Evolutionary conservation across 2,329 filamentous ascomycete genomes (phyloP).

Genomic region (Akanthomyces lecanii): DNA sequence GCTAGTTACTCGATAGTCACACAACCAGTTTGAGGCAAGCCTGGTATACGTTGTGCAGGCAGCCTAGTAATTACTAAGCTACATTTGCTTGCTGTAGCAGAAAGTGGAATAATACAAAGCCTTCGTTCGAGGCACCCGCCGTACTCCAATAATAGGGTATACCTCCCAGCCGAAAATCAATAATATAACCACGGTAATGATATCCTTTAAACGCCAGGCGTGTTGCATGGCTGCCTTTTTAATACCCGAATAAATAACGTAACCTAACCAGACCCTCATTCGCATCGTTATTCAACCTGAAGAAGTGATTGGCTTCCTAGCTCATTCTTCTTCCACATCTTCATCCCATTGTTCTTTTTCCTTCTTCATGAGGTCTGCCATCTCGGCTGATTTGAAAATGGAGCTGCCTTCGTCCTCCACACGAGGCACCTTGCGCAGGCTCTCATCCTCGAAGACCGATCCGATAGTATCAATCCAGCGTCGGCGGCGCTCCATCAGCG

Average conservation of each 20-base stretch:
- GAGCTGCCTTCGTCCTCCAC: constrained; percentile 57
- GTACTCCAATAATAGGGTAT: constrained; percentile 2
- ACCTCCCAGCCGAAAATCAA: neutral
- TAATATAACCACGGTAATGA: neutral
- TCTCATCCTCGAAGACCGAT: constrained; percentile 82
- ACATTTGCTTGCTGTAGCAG: neutral
- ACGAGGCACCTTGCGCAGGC: constrained; percentile 66
- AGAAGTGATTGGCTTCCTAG: too few relatives aligned
- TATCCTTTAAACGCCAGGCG: constrained; percentile 10
- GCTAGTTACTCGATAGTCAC: neutral
- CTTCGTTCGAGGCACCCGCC: neutral
- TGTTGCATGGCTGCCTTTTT: neutral
- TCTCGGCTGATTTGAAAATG: constrained; percentile 69
- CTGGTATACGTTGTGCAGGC: neutral
- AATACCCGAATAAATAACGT: neutral
- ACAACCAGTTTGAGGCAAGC: neutral
- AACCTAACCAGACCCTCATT: neutral
- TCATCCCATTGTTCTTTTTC: constrained; percentile 81
- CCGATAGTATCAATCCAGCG: constrained; percentile 91
- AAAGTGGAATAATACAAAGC: neutral
- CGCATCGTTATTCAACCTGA: neutral
- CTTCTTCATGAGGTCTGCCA: constrained; percentile 68
- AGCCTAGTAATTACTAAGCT: neutral
- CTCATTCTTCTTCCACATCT: constrained; percentile 64
- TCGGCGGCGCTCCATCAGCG: constrained; percentile 83